Evolutionary conservation across 78 protist species (phyloP).

Genomic region (Creolimax fragrantissima): DNA sequence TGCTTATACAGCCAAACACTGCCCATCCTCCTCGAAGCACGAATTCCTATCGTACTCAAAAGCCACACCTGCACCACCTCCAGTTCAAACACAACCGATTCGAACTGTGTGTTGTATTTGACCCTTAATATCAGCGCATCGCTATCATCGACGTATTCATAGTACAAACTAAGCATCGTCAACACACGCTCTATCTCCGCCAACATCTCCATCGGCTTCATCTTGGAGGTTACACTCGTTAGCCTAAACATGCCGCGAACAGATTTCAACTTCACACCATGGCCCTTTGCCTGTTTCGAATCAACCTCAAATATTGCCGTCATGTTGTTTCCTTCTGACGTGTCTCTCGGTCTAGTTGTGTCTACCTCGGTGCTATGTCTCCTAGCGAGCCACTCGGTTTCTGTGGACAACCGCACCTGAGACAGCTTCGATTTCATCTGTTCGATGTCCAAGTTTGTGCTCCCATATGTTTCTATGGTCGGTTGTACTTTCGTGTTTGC

Average conservation of each 20-base stretch:
- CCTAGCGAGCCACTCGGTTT: too few relatives aligned
- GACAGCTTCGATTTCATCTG: too few relatives aligned
- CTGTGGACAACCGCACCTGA: too few relatives aligned
- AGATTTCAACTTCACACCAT: background rate
- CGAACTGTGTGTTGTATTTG: background rate
- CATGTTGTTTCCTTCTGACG: background rate
- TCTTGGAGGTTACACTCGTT: background rate
- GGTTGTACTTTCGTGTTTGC: too few relatives aligned
- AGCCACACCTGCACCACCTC: constrained; percentile 21
- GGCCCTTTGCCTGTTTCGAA: background rate
- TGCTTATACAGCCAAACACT: constrained; percentile 9
- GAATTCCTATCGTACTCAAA: background rate
- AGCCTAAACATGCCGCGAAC: constrained; percentile 2
- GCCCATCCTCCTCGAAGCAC: background rate
- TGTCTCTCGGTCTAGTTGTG: too few relatives aligned
- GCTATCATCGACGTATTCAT: background rate
- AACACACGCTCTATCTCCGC: constrained; percentile 5
- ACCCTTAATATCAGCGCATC: background rate
- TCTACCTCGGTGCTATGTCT: too few relatives aligned
- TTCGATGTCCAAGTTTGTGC: too few relatives aligned
- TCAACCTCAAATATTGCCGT: background rate
- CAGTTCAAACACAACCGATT: background rate
- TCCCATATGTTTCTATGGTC: too few relatives aligned
- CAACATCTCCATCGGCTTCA: background rate
- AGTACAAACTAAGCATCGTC: background rate